Conservation (phyloP, 768 basidiomycete genomes). For the Auricularia auricula-judae region DNA sequence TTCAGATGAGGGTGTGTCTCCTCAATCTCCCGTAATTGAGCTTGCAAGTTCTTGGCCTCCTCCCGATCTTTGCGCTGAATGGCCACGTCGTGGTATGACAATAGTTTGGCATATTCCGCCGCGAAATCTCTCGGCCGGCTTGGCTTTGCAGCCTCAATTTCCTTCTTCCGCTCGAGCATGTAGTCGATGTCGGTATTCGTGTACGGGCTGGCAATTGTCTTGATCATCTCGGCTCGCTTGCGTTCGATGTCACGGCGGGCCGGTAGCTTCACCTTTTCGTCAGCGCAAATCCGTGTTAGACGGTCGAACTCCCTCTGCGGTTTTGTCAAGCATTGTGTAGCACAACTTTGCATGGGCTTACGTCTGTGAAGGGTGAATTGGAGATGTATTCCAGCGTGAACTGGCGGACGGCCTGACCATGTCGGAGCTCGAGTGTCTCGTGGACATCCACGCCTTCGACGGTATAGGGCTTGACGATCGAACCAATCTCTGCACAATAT, state of each 20-base stretch:
- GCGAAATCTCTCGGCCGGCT: neutral
- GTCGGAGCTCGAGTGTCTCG: conserved; percentile 60
- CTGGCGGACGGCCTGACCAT: conserved; percentile 50
- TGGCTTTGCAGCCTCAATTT: neutral
- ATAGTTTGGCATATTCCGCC: too few relatives aligned
- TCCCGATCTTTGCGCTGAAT: too few relatives aligned
- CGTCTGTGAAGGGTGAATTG: conserved; percentile 53
- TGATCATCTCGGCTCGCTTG: conserved; percentile 53
- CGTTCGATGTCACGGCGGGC: conserved; percentile 53
- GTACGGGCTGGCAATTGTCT: conserved; percentile 46
- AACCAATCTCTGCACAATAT: conserved; percentile 33
- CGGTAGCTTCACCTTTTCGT: conserved; percentile 54
- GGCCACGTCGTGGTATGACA: too few relatives aligned
- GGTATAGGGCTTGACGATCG: conserved; percentile 55
- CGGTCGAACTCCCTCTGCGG: conserved; percentile 65
- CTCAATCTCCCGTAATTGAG: neutral
- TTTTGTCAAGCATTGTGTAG: neutral
- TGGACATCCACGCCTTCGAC: conserved; percentile 55
- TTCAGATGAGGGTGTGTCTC: neutral
- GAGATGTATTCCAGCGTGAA: conserved; percentile 84
- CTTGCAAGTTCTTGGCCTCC: too few relatives aligned
- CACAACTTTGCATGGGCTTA: conserved; percentile 24
- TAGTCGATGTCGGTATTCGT: conserved; percentile 47
- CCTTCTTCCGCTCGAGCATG: neutral
- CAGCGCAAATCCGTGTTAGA: conserved; percentile 30